phyloP scores from a whole-genome alignment of 495 filamentous ascomycete species.

The Daldinia concentrica region DNA sequence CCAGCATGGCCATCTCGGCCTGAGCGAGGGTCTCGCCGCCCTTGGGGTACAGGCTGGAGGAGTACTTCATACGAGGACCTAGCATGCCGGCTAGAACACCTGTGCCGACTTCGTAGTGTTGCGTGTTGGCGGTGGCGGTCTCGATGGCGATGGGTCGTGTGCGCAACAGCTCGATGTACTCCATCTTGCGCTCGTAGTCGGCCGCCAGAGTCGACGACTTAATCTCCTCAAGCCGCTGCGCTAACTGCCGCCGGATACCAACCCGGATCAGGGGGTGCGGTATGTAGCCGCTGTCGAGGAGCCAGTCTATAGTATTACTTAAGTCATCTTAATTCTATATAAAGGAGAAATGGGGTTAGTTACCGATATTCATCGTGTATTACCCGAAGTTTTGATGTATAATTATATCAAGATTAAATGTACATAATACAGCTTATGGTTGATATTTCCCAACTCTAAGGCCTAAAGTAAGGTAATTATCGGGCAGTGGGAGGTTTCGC shows the following conservation, averaged over 20 bases:
- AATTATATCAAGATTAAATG: neutral
- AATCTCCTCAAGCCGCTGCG: slow-evolving; percentile 60
- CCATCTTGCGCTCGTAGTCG: slow-evolving; percentile 63
- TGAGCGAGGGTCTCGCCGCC: slow-evolving; percentile 65
- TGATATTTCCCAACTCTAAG: neutral
- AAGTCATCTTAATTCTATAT: neutral
- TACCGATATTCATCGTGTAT: slow-evolving; percentile 31
- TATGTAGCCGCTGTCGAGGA: slow-evolving; percentile 68
- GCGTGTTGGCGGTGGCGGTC: slow-evolving; percentile 66
- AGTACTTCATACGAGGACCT: slow-evolving; percentile 74
- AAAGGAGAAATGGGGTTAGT: neutral
- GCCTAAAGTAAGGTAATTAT: neutral
- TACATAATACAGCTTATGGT: too few species aligned
- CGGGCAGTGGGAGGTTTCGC: slow-evolving; percentile 2
- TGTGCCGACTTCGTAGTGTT: slow-evolving; percentile 75
- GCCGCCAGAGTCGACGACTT: slow-evolving; percentile 54
- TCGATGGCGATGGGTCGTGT: slow-evolving; percentile 70
- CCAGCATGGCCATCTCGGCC: slow-evolving; percentile 73
- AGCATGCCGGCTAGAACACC: slow-evolving; percentile 64
- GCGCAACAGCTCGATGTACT: slow-evolving; percentile 60
- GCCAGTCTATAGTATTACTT: slow-evolving; percentile 50
- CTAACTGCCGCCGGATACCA: slow-evolving; percentile 65
- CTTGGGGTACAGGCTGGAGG: slow-evolving; percentile 65
- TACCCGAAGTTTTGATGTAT: neutral
- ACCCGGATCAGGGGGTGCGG: slow-evolving; percentile 65